Evolutionary conservation across 2,329 filamentous ascomycete genomes (phyloP).

Genomic region (Parastagonospora avenae): DNA sequence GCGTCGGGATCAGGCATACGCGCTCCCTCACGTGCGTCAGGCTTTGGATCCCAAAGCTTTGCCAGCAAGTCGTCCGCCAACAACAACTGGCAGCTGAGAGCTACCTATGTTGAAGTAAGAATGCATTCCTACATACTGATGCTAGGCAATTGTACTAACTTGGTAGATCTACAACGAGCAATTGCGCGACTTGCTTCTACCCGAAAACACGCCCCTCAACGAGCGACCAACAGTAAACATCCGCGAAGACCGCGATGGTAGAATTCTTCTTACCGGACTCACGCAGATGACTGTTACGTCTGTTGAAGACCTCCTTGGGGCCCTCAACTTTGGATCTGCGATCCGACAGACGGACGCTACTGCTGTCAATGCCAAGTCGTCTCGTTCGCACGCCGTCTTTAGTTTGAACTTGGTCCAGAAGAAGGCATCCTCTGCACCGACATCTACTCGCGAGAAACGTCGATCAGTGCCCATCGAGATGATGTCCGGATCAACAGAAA

Average conservation of each 20-base stretch:
- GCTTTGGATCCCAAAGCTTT: slow-evolving; percentile 55
- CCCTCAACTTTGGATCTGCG: slow-evolving; percentile 87
- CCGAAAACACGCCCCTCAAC: slow-evolving; percentile 69
- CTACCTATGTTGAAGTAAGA: slow-evolving; percentile 78
- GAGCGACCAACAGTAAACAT: slow-evolving; percentile 87
- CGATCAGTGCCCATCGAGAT: slow-evolving; percentile 85
- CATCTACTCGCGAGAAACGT: slow-evolving; percentile 75
- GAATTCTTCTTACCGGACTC: slow-evolving; percentile 90
- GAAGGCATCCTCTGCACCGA: slow-evolving; percentile 61
- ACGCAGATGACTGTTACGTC: slow-evolving; percentile 88
- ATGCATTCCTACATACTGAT: not conserved
- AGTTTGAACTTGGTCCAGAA: slow-evolving; percentile 91
- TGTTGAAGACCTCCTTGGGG: slow-evolving; percentile 86
- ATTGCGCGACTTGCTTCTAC: slow-evolving; percentile 83
- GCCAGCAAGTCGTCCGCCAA: slow-evolving; percentile 58
- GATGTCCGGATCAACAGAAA: slow-evolving; percentile 64
- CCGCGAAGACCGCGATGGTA: slow-evolving; percentile 90
- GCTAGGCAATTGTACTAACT: not conserved
- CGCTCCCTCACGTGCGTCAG: slow-evolving; percentile 70
- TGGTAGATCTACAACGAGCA: slow-evolving; percentile 94
- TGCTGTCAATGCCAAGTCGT: slow-evolving; percentile 96
- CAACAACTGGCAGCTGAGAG: slow-evolving; percentile 88
- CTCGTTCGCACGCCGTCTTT: slow-evolving; percentile 96
- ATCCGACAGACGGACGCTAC: slow-evolving; percentile 97
- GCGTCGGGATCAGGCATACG: slow-evolving; percentile 78